Base-by-base conservation (phyloP, 2,329 filamentous ascomycete genomes). In the Hymenoscyphus salicellus region DNA sequence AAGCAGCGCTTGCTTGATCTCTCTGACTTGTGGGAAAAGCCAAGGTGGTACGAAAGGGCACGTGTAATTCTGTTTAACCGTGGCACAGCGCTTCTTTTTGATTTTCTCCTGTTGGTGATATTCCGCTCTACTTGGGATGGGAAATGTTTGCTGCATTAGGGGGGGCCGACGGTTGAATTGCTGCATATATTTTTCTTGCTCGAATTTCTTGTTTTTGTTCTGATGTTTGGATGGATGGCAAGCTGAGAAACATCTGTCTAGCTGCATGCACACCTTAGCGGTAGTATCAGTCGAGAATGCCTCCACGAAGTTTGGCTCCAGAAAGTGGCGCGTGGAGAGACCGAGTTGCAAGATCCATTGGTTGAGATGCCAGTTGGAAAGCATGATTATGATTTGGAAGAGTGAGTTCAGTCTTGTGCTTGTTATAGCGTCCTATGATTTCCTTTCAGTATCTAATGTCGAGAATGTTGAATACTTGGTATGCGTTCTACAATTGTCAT, bases 221-320 rank as follows among this genome's bases (percentile, higher is more conserved):
- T 20, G 26, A 32, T 30, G 17, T 32, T 17, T 8, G 28, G 32
- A 26, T 28, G n/a, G 33, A 43, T 57, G 46, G 46, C 26, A 60
- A 63, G 62, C 62, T 63, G 62, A 63, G 36, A 49, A 66, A 58
- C 52, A 30, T 32, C 41, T 59, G 11, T 57, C 58, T 69, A 93
- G 88, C 84, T 94, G 61, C 91, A 95, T 72, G 91, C 91, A 67
- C 91, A 95, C 77, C 82, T 95, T 55, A 91, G 87, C 49, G 91
- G 91, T 61, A 92, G 89, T 75, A 91, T 95, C 75, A 89, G 85
- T 73, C 85, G 89, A 36, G 79, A 86, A 71, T 88, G 86, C 66
- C 84, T 95, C 1, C 90, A 92, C 73, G 84, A 91, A 43, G 86
- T 94, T 73, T 95, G 91, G 90, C 71, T 79, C 58, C 75, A 76